Evolutionary conservation across 2,329 filamentous ascomycete genomes (phyloP).

Genomic region (Trichoderma oligosporum): DNA sequence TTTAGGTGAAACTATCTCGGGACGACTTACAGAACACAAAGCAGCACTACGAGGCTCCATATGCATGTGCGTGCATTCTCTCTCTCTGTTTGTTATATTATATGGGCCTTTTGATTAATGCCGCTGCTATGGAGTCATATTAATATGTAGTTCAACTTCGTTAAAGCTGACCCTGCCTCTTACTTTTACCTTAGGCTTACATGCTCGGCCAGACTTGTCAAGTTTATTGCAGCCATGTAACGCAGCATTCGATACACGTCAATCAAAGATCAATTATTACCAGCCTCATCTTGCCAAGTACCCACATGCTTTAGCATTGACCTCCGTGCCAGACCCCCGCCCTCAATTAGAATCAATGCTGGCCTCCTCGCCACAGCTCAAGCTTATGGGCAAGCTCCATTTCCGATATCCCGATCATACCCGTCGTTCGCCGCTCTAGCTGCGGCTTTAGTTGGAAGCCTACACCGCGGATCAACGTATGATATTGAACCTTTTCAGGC

Average conservation of each 20-base stretch:
- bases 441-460: neutral
- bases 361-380: constrained; percentile 11
- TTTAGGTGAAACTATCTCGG: constrained; percentile 3
- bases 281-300: constrained; percentile 7
- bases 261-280: neutral
- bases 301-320: neutral
- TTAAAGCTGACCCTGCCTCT: constrained; percentile 4
- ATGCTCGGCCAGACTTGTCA: neutral
- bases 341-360: neutral
- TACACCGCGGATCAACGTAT: constrained; percentile 15
- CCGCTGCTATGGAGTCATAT: constrained; percentile 11
- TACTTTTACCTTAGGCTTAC: too few species aligned
- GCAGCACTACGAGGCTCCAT: neutral
- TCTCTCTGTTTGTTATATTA: too few species aligned
- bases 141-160: too few species aligned
- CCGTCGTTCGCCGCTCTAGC: constrained; percentile 15
- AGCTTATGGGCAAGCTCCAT: constrained; percentile 8
- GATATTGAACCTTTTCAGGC: neutral
- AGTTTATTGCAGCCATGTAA: constrained; percentile 10
- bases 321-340: constrained; percentile 2
- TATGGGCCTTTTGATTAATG: neutral
- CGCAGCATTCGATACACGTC: neutral
- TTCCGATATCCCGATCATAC: constrained; percentile 18
- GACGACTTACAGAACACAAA: neutral
- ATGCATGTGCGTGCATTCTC: neutral